Base-by-base conservation (phyloP, 495 filamentous ascomycete genomes). In the Lichina pygmaea region DNA sequence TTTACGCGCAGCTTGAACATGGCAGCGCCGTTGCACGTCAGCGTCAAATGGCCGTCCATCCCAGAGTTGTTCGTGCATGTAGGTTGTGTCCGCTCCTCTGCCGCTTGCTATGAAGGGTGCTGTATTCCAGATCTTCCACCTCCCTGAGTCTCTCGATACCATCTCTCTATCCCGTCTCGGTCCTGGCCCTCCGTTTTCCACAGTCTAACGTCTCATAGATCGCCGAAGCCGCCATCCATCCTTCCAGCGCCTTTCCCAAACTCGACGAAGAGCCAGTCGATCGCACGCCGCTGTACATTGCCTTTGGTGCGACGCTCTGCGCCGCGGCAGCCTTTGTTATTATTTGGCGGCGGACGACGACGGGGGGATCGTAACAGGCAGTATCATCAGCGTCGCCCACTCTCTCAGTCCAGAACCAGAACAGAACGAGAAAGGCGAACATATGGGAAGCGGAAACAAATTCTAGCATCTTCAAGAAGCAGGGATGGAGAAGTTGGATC, bases 171-270 rank as follows among this genome's bases (percentile, higher is more conserved):
- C 3, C 33, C 3, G 2, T 33, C 15, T 34, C 33, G 2, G 42
- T 43, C 13, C 10, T 11, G 32, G 15, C 24, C 2, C 12, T 31
- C 8, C 37, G 8, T 7, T 39, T 46, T 39, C 16, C 36, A 15
- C 17, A 16, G 32, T 24, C 39, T 41, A 8, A 7, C 6, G 15
- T 8, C 36, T 7, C 43, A 0, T 58, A 75, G 53, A 68, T 82
- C 42, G 89, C 91, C 8, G 89, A 97, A 60, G 81, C 82, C 33
- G 89, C 89, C 0, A 80, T 84, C 49, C 78, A 82, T 53, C 89
- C 89, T 2, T 82, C 76, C 46, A 78, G 72, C 0, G 86, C 78
- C 7, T 91, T 86, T 56, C 86, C 89, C 3, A 84, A 81, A 56
- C 78, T 65, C 30, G 75, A 95, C 43, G 82, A 86, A 45, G 82